Evolutionary conservation across 768 basidiomycete species (phyloP).

Genomic region (Coprinellus micaceus): DNA sequence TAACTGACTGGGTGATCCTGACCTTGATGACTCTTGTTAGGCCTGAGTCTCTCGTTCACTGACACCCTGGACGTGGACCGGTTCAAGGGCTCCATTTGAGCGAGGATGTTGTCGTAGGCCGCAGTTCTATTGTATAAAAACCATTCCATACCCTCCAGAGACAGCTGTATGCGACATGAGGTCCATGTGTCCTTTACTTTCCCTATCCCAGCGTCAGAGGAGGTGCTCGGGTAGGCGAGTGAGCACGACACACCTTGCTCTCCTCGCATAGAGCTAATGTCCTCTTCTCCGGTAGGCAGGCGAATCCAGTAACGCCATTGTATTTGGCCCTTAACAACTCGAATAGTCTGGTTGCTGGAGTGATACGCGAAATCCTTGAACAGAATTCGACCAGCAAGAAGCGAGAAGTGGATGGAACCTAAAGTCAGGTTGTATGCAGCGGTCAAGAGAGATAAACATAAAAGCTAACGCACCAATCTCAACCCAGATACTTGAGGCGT

Average conservation of each 20-base stretch:
- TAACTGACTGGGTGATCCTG: conserved; percentile 5
- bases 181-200: conserved; percentile 26
- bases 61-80: conserved; percentile 28
- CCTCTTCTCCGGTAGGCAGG: conserved; percentile 70
- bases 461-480: conserved; percentile 58
- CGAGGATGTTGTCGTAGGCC: conserved; percentile 82
- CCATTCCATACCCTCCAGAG: conserved; percentile 86
- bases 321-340: conserved; percentile 77
- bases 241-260: not conserved
- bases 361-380: conserved; percentile 87
- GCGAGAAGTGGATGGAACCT: conserved; percentile 92
- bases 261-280: conserved; percentile 54
- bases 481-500: conserved; percentile 76
- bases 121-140: conserved; percentile 89
- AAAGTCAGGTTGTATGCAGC: not conserved
- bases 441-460: not conserved
- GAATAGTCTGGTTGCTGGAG: conserved; percentile 87
- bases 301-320: conserved; percentile 96
- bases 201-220: not conserved
- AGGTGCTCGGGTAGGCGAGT: conserved; percentile 13
- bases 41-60: conserved; percentile 30
- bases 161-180: conserved; percentile 78
- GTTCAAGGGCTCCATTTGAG: conserved; percentile 58
- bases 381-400: conserved; percentile 81
- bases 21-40: conserved; percentile 35